Percentiles rank a stretch among this genome's conserved stretches.
These are phyloP conservation scores for Phytophthora kernoviae DNA, from an alignment of 352 stramenopile species.

Conservation along the genomic window DNA sequence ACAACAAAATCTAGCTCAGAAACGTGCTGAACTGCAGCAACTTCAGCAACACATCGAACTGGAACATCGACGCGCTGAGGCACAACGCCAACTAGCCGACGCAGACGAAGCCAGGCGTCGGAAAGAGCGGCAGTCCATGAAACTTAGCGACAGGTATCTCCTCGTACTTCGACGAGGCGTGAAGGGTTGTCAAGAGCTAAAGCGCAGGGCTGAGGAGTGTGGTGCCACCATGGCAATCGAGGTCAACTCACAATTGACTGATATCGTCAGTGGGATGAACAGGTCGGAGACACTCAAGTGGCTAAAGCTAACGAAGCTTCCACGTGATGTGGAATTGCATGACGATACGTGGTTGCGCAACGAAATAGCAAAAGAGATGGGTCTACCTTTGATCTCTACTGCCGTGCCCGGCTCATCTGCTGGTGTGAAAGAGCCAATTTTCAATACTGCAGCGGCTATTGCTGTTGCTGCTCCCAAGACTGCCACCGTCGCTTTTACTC, in stretches of 20 bases:
- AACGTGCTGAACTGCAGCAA: neutral
- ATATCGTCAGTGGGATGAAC: conserved; percentile 79
- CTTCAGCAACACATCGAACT: conserved; percentile 8
- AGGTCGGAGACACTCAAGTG: conserved; percentile 63
- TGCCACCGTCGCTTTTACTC: conserved; percentile 5
- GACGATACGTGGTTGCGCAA: conserved; percentile 72
- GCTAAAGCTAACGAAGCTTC: conserved; percentile 72
- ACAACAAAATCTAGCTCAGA: neutral
- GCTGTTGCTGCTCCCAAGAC: conserved; percentile 5
- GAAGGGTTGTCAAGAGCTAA: conserved; percentile 71
- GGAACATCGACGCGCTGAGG: conserved; percentile 12
- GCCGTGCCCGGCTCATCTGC: neutral
- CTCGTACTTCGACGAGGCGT: conserved; percentile 77
- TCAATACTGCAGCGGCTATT: conserved; percentile 2
- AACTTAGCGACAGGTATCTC: conserved; percentile 61
- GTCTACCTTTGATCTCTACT: conserved; percentile 18
- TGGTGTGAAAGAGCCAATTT: neutral
- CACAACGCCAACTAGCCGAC: conserved; percentile 26
- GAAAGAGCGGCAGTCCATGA: conserved; percentile 49
- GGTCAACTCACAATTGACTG: conserved; percentile 74
- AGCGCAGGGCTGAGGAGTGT: conserved; percentile 57
- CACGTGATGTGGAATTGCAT: conserved; percentile 69
- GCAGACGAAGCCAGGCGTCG: conserved; percentile 31
- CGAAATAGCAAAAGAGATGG: conserved; percentile 71
- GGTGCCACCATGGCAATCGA: conserved; percentile 78